Percentiles rank a stretch among this genome's conserved stretches.
These are phyloP conservation scores for Cyberlindnera mycetangii DNA, from an alignment of 805 yeast species.

Conservation along the genomic window DNA sequence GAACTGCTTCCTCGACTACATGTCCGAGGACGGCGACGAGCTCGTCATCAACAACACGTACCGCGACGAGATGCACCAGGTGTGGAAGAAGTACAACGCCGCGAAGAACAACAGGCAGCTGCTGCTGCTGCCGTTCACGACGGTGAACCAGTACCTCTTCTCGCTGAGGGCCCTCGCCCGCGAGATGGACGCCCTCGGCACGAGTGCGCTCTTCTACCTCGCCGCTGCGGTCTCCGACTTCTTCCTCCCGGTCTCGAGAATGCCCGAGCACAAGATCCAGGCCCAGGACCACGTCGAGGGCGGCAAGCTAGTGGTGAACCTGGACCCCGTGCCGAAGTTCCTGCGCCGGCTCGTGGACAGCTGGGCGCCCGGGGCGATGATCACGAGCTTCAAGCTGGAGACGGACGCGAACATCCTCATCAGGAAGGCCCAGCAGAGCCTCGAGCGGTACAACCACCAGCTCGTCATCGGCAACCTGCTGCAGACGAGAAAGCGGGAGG, in stretches of 20 bases:
- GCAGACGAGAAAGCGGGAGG: constrained; percentile 84
- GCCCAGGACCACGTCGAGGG: constrained; percentile 54
- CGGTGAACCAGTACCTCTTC: constrained; percentile 90
- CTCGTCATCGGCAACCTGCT: constrained; percentile 90
- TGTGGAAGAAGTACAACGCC: constrained; percentile 50
- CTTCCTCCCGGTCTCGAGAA: constrained; percentile 78
- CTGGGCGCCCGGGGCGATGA: constrained; percentile 96
- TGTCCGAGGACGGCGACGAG: constrained; percentile 43
- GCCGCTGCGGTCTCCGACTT: constrained; percentile 99
- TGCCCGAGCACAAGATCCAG: constrained; percentile 95
- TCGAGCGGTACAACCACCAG: constrained; percentile 86
- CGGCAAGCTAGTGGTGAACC: constrained; percentile 76
- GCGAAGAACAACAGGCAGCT: constrained; percentile 33
- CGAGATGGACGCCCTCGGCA: constrained; percentile 51
- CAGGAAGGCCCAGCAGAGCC: constrained; percentile 73
- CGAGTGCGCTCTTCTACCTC: constrained; percentile 70
- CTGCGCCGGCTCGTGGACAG: constrained; percentile 80
- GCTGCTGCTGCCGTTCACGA: constrained; percentile 82
- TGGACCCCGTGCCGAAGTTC: constrained; percentile 96
- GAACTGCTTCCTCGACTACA: constrained; percentile 80
- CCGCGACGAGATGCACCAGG: constrained; percentile 57
- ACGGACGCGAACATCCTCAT: constrained; percentile 74
- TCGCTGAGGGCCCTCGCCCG: constrained; percentile 69
- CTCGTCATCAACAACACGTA: constrained; percentile 61
- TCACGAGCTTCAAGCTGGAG: constrained; percentile 89